Base-by-base conservation (phyloP, 2,329 filamentous ascomycete species). In the Polychaeton citri region DNA sequence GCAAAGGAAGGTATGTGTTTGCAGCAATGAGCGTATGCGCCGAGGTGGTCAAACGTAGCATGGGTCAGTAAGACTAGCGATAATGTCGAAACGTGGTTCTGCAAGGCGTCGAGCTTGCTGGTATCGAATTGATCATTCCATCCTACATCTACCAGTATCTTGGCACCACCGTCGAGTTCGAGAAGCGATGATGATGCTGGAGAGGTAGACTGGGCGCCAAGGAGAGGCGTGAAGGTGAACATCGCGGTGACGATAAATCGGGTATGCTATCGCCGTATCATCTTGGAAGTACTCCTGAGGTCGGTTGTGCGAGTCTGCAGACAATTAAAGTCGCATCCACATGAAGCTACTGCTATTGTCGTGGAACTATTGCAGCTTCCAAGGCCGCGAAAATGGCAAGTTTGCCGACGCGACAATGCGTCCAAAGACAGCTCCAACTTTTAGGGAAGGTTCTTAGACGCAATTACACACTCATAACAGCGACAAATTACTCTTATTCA, bases 51-150 rank as follows among this genome's bases (percentile, higher is more conserved):
- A 35, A 84, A 74, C 0, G 88, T 98, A 43, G 90, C 83, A 59
- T 98, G 90, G 1, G 90, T 98, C 46, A 98, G 72, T 28, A 98
- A 81, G 51, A 98, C 80, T 48, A 98, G 71, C 3, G 90, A 96
- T 30, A 98, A 71, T 0, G 88, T 93, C 16, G 88, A 83, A 7
- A 92, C 76, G 66, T 72, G 92, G 81, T 85, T 90, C 62, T 96
- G 88, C 42, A 98, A 73, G 61, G 90, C 83, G 50, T 77, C 77
- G 35, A 98, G 74, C 66, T 84, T 81, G 43, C 74, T 72, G 20
- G 76, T 74, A 54, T 93, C 81, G 56, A 98, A 96, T 2, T 74
- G 73, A 57, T 93, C 85, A 56, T 96, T 87, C 90, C 90, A 98
- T 41, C 90, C 90, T 31, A 95, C 79, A 55, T 95, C 88, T 24